These are phyloP conservation scores for Fusarium buxicola DNA, from an alignment of 2,329 filamentous ascomycete species.

Conservation along the genomic window DNA sequence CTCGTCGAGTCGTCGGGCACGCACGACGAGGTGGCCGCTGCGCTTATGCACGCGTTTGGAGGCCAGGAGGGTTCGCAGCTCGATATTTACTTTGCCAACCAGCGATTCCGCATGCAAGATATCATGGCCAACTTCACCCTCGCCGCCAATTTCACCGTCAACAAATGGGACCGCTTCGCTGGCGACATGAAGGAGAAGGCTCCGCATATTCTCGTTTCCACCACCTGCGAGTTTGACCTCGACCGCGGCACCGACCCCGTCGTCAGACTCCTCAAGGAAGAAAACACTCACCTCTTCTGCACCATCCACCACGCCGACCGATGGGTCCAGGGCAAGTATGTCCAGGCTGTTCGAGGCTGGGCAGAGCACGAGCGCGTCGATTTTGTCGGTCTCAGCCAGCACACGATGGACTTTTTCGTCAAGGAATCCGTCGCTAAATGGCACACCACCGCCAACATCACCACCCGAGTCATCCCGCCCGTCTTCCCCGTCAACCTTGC, in stretches of 20 bases:
- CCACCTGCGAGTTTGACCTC: constrained; percentile 47
- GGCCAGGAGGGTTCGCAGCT: constrained; percentile 37
- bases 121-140: constrained; percentile 45
- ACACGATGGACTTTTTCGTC: constrained; percentile 42
- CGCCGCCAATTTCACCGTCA: constrained; percentile 29
- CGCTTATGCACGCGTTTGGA: constrained; percentile 44
- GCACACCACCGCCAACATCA: constrained; percentile 30
- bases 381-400: constrained; percentile 45
- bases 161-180: constrained; percentile 33
- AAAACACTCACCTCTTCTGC: constrained; percentile 44
- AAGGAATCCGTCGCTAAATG: constrained; percentile 39
- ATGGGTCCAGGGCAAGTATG: constrained; percentile 40
- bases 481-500: constrained; percentile 42
- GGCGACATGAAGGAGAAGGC: constrained; percentile 21
- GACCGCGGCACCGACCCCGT: constrained; percentile 28
- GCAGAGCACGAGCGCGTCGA: constrained; percentile 37
- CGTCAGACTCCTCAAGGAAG: constrained; percentile 35
- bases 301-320: constrained; percentile 46
- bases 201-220: constrained; percentile 46
- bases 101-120: constrained; percentile 45
- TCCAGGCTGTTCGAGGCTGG: constrained; percentile 38
- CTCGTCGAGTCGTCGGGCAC: constrained; percentile 44
- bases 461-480: constrained; percentile 42
- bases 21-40: constrained; percentile 46
- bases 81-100: constrained; percentile 37